These are phyloP conservation scores for Dendryphion nanum DNA, from an alignment of 2,329 filamentous ascomycete species.

Conservation along the genomic window DNA sequence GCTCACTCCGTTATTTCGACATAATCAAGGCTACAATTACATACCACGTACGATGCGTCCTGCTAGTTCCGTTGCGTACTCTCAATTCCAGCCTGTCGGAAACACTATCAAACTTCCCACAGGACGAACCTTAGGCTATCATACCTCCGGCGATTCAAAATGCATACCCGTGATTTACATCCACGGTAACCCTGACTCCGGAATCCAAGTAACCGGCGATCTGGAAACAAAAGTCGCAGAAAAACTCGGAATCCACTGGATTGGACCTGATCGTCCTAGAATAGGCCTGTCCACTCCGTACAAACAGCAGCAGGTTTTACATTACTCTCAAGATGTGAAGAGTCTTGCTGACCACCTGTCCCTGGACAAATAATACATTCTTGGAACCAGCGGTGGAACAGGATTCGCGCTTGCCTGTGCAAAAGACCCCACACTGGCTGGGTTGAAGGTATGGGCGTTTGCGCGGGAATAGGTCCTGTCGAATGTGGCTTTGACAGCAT, in stretches of 20 bases:
- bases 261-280: background rate
- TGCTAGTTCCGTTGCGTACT: no score
- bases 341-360: background rate
- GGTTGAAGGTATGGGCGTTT: slow-evolving; percentile 1
- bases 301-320: background rate
- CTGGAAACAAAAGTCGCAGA: background rate
- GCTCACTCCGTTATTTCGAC: no score
- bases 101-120: background rate
- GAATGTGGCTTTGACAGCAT: slow-evolving; percentile 1
- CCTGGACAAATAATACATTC: background rate
- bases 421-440: background rate
- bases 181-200: background rate
- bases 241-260: background rate
- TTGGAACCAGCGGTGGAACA: background rate
- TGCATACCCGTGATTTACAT: background rate
- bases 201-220: background rate
- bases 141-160: background rate
- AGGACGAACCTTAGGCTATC: background rate
- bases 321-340: background rate
- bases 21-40: no score
- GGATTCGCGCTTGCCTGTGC: background rate
- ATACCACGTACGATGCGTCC: no score
- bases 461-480: background rate
- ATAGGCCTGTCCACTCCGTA: background rate
- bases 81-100: no score